Conservation (phyloP, 116 monocot genomes). For the Cymodocea nodosa region DNA sequence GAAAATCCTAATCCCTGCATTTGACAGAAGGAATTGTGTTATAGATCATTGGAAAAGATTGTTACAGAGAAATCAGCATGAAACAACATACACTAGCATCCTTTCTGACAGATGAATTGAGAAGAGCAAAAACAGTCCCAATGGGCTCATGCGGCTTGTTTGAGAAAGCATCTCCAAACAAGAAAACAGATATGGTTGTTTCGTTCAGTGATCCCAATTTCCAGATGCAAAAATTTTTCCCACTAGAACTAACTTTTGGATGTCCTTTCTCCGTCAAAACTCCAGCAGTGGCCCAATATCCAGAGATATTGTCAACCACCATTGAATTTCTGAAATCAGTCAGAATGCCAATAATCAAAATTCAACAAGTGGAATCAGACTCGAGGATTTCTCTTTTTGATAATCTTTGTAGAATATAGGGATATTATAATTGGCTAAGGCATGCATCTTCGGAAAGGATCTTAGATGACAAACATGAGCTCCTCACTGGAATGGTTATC, state of each 20-base stretch:
- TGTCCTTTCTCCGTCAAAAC: slow-evolving; percentile 64
- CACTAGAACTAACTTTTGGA: slow-evolving; percentile 43
- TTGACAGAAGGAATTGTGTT: background rate
- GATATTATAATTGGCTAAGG: too few species aligned
- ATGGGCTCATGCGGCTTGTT: slow-evolving; percentile 36
- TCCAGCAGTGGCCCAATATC: slow-evolving; percentile 91
- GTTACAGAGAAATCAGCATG: background rate
- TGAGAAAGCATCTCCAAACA: slow-evolving; percentile 72
- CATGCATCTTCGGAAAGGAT: too few species aligned
- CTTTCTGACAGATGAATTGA: slow-evolving; percentile 56
- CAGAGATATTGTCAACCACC: slow-evolving; percentile 50
- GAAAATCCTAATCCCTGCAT: slow-evolving; percentile 63
- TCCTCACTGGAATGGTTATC: too few species aligned
- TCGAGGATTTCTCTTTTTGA: too few species aligned
- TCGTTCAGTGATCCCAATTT: slow-evolving; percentile 75
- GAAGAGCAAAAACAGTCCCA: slow-evolving; percentile 68
- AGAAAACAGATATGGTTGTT: slow-evolving; percentile 57
- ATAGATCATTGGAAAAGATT: background rate
- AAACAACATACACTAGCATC: slow-evolving; percentile 32
- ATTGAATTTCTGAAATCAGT: slow-evolving; percentile 41
- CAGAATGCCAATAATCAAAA: background rate
- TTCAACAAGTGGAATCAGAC: too few species aligned
- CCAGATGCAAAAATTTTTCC: slow-evolving; percentile 69
- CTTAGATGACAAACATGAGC: too few species aligned
- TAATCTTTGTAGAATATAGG: too few species aligned